Conservation (phyloP, 306 rosid species). For the Pyrus betulifolia region DNA sequence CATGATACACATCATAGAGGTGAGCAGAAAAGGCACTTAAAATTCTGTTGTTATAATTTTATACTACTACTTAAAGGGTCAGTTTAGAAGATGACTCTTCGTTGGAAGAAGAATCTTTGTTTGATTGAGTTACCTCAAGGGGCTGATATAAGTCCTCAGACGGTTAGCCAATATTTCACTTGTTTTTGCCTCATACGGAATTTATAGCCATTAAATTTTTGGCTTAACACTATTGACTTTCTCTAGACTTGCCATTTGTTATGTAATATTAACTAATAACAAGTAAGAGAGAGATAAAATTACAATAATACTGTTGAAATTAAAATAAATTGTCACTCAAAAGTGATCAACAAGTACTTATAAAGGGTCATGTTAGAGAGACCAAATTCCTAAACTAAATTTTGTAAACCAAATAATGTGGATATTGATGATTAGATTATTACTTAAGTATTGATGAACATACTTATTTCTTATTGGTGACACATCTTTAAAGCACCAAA, state of each 20-base stretch:
- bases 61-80: not conserved
- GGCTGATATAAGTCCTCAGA: not conserved
- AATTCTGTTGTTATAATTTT: not conserved
- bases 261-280: not conserved
- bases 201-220: not conserved
- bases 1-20: not conserved
- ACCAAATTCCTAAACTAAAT: too few species aligned
- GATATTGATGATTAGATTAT: too few species aligned
- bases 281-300: not conserved
- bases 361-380: too few species aligned
- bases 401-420: too few species aligned
- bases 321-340: not conserved
- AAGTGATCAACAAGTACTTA: too few species aligned
- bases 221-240: not conserved
- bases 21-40: not conserved
- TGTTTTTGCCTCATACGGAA: not conserved
- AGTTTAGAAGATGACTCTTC: not conserved
- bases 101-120: too few species aligned
- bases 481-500: too few species aligned
- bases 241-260: not conserved
- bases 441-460: too few species aligned
- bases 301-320: not conserved
- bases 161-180: not conserved
- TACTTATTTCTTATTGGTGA: too few species aligned
- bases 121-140: not conserved